Evolutionary conservation across 2,329 filamentous ascomycete species (phyloP).

Genomic region (Fulvia fulva): DNA sequence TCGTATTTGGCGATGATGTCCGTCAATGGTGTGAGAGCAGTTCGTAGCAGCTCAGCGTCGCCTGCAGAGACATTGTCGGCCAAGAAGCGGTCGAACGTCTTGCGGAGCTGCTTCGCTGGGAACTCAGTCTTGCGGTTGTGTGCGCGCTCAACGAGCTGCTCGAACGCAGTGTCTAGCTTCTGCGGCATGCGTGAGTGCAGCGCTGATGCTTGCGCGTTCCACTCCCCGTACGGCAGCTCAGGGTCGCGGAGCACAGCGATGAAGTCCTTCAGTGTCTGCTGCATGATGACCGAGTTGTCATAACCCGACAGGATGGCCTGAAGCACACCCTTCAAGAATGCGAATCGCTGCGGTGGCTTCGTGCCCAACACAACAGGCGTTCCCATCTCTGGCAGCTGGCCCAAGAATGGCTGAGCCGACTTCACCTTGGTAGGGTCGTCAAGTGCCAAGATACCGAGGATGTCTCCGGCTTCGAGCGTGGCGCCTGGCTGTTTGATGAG

Average conservation of each 20-base stretch:
- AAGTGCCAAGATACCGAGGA: constrained; percentile 91
- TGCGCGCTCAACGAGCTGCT: constrained; percentile 80
- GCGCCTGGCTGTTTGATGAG: constrained; percentile 98
- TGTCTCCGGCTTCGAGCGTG: constrained; percentile 96
- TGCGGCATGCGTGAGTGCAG: constrained; percentile 97
- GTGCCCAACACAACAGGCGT: constrained; percentile 80
- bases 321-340: constrained; percentile 70
- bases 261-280: constrained; percentile 75
- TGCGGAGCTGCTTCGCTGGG: constrained; percentile 80
- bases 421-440: constrained; percentile 96
- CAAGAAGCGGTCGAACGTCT: constrained; percentile 81
- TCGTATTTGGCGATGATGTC: constrained; percentile 74
- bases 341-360: constrained; percentile 88
- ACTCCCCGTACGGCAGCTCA: constrained; percentile 92
- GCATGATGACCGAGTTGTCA: constrained; percentile 97
- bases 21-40: constrained; percentile 69
- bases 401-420: constrained; percentile 89
- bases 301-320: constrained; percentile 87
- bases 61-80: constrained; percentile 67
- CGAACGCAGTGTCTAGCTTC: constrained; percentile 78
- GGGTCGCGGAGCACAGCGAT: constrained; percentile 85
- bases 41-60: constrained; percentile 70
- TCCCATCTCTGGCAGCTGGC: constrained; percentile 82
- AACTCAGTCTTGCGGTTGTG: constrained; percentile 78
- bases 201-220: constrained; percentile 91